These are phyloP conservation scores for Orbilia blumenaviensis DNA, from an alignment of 2,329 filamentous ascomycete genomes.

Conservation along the genomic window DNA sequence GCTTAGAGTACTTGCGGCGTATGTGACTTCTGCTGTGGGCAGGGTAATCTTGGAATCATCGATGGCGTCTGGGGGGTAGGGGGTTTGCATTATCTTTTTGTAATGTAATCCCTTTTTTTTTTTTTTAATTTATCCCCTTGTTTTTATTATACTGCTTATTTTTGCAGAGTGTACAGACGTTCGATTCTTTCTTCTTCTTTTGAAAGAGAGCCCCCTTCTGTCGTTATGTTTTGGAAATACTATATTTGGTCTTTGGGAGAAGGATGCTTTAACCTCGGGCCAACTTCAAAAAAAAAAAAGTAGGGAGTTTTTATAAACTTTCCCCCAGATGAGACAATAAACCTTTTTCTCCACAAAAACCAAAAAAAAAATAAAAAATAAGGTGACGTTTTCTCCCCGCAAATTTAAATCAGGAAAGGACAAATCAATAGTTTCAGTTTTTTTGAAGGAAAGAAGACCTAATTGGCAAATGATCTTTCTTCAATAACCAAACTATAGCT, in stretches of 20 bases:
- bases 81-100: conserved; percentile 1
- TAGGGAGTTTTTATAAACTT: conserved; percentile 1
- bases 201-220: not conserved
- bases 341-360: not conserved
- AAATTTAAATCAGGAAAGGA: conserved; percentile 4
- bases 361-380: too few species aligned
- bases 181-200: not conserved
- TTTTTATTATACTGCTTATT: not conserved
- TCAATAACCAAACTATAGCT: not conserved
- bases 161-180: not conserved
- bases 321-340: not conserved
- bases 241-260: too few species aligned
- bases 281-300: not conserved
- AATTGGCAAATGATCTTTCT: not conserved
- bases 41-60: conserved; percentile 32
- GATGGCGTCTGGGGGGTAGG: conserved; percentile 11
- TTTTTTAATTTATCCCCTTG: not conserved
- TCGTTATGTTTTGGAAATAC: not conserved
- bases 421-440: too few species aligned
- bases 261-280: conserved; percentile 19
- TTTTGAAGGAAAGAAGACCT: too few species aligned
- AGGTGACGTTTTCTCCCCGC: not conserved
- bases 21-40: not conserved
- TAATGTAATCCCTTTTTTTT: not conserved
- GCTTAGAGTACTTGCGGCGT: conserved; percentile 8